Base-by-base conservation (phyloP, 2,329 filamentous ascomycete genomes). In the Chaetoscypha palmicola region DNA sequence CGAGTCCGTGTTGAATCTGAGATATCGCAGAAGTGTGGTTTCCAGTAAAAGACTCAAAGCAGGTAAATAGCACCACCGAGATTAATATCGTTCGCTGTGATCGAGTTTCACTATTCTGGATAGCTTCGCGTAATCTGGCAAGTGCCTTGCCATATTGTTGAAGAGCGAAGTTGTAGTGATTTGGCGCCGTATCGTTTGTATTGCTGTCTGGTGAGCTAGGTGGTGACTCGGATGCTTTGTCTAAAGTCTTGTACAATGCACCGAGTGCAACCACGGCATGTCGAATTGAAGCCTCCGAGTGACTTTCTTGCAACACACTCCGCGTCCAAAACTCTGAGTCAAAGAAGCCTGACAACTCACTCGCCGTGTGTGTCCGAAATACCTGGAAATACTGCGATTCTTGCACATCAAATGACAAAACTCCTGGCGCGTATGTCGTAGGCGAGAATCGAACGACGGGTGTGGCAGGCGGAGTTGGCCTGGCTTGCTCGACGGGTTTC, bases 241-340 rank as follows among this genome's bases (percentile, higher is more conserved):
- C 79, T 5, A 82, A 62, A 1, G 78, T 81, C 60, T 82, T 82
- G 61, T 84, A 83, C 30, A 85, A 64, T 3, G 79, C 78, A 12
- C 79, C 80, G 5, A 85, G 65, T 4, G 80, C 81, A 19, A 83
- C 70, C 8, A 84, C 78, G 9, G 79, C 77, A 59, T 83, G 77
- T 10, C 75, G 73, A 46, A 84, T 77, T 20, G 79, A 71, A 10
- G 72, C 65, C 55, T 81, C 76, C 1, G 69, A 68, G 51, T 83
- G 77, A 41, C 77, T 82, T 58, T 79, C 77, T 52, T 79, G 75
- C 8, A 83, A 60, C 1, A 84, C 78, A 24, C 73, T 72, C 33
- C 71, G 68, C 1, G 71, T 78, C 80, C 80, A 85, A 56, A 84
- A 84, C 1, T 72, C 68, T 16, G 72, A 75, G 56, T 83, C 76